Evolutionary conservation across 2,329 filamentous ascomycete genomes (phyloP), one percentile per base, ranked within the genome.

Genomic region (Dryadomyces sulphureus): DNA sequence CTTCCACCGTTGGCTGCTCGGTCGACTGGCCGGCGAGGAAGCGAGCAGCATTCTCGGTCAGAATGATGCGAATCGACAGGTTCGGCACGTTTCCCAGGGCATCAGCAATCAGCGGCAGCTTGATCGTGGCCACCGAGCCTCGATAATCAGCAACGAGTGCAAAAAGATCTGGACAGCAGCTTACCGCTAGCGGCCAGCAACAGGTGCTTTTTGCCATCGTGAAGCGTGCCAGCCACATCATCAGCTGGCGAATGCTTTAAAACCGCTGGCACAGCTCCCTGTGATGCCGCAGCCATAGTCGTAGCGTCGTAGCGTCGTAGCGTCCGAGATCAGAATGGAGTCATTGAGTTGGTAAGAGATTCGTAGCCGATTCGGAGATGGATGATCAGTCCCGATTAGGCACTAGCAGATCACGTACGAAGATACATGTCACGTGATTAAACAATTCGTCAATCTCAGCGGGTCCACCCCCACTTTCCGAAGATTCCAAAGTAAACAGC

Each of bases 61-160:
- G 71, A 49, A 96, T 66, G 45, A 96, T 66, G n/a, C 88, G 83
- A 60, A 96, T 87, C 9, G 85, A 87, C 47, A 95, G 68, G 57
- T 52, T 59, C 55, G 54, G 70, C 39, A 58, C 54, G 38, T 52
- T 39, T 14, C 36, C 36, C 4, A 89, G 71, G 2, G 77, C 69
- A 17, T 64, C 56, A 49, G 82, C 68, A 53, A 89, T 85, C 35
- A 73, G 66, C 2, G 78, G 78, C 3, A 87, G 66, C 59, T 95
- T 95, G 57, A 94, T 94, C 7, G 84, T 87, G 14, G 89, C 89
- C n/a, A 94, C 86, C 1, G 83, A 70, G 24, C 68, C 65, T 7
- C n/a, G n/a, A n/a, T n/a, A n/a, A n/a, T n/a, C n/a, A n/a, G n/a
- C 51, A 51, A 5, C 7, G 41, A 12, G 24, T 4, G 9, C 34